These are phyloP conservation scores for Kluyveromyces marxianus DNA, from an alignment of 1,139 yeast species.

Conservation along the genomic window DNA sequence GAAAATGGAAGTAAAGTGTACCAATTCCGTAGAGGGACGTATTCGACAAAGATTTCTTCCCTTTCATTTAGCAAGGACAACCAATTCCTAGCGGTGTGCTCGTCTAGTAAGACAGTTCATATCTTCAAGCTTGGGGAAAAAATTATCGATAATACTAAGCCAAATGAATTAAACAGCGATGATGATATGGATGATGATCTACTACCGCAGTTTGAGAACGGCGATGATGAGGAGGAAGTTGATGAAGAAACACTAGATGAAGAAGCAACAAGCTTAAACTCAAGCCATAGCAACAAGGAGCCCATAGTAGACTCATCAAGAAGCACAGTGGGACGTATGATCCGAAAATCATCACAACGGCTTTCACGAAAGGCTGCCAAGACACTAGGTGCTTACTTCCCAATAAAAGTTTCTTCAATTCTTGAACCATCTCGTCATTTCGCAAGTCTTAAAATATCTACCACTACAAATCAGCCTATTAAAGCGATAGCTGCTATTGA, in stretches of 20 bases:
- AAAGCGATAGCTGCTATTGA: conserved; percentile 20
- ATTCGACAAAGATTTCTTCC: conserved; percentile 83
- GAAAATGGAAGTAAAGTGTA: conserved; percentile 74
- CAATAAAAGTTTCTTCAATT: conserved; percentile 69
- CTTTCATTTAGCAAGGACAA: conserved; percentile 74
- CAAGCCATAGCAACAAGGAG: conserved; percentile 37
- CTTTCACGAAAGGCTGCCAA: conserved; percentile 69
- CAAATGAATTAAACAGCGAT: conserved; percentile 25
- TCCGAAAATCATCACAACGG: conserved; percentile 47
- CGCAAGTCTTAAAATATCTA: conserved; percentile 82
- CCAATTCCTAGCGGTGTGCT: conserved; percentile 69
- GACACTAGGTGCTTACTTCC: conserved; percentile 80
- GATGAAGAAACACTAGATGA: conserved; percentile 31
- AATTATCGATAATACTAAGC: conserved; percentile 11
- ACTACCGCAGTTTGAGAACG: conserved; percentile 7
- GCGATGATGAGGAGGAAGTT: conserved; percentile 26
- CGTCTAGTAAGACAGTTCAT: conserved; percentile 91
- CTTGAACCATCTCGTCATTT: conserved; percentile 90
- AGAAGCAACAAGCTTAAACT: conserved; percentile 32
- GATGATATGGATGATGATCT: conserved; percentile 32
- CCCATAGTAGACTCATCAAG: conserved; percentile 67
- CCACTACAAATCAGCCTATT: conserved; percentile 29
- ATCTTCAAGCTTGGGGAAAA: conserved; percentile 54
- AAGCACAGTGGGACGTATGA: conserved; percentile 63
- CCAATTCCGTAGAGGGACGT: conserved; percentile 92